Percentiles rank a stretch among this genome's conserved stretches.
These are phyloP conservation scores for Leccinum subtestaceum DNA, from an alignment of 768 basidiomycete genomes.

Conservation along the genomic window DNA sequence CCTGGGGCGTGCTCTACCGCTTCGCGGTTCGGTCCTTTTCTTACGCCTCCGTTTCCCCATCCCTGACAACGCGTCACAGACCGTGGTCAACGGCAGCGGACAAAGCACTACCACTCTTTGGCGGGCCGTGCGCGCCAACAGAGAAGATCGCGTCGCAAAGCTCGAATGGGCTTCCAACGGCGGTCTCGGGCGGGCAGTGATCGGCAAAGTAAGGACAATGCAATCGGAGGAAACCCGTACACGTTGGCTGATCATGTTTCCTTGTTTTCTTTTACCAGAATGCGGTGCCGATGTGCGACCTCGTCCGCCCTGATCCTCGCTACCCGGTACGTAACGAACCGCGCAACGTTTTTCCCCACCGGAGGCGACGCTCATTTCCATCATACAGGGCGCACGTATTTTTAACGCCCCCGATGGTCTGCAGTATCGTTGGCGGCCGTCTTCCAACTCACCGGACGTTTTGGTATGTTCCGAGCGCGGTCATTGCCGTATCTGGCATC, in stretches of 20 bases:
- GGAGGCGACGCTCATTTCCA: slow-evolving; percentile 13
- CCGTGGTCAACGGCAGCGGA: slow-evolving; percentile 58
- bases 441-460: slow-evolving; percentile 53
- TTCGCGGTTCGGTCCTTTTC: slow-evolving; percentile 55
- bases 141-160: slow-evolving; percentile 85
- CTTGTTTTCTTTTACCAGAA: slow-evolving; percentile 43
- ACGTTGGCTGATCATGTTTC: slow-evolving; percentile 24
- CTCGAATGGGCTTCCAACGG: slow-evolving; percentile 85
- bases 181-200: slow-evolving; percentile 78
- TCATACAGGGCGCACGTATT: slow-evolving; percentile 54
- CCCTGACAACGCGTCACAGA: slow-evolving; percentile 45
- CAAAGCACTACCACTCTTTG: slow-evolving; percentile 75
- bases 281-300: slow-evolving; percentile 77
- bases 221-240: slow-evolving; percentile 12
- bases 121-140: slow-evolving; percentile 78
- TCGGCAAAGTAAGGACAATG: slow-evolving; percentile 65
- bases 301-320: slow-evolving; percentile 67
- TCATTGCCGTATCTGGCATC: background rate
- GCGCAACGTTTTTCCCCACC: slow-evolving; percentile 3
- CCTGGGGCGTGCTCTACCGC: slow-evolving; percentile 78
- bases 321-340: slow-evolving; percentile 48
- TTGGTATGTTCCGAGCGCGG: slow-evolving; percentile 43
- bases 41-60: slow-evolving; percentile 14
- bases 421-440: slow-evolving; percentile 79
- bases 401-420: slow-evolving; percentile 84